Evolutionary conservation across 805 yeast species (phyloP), one percentile per base, ranked within the genome.

Genomic region (Barnettozyma sp.): DNA sequence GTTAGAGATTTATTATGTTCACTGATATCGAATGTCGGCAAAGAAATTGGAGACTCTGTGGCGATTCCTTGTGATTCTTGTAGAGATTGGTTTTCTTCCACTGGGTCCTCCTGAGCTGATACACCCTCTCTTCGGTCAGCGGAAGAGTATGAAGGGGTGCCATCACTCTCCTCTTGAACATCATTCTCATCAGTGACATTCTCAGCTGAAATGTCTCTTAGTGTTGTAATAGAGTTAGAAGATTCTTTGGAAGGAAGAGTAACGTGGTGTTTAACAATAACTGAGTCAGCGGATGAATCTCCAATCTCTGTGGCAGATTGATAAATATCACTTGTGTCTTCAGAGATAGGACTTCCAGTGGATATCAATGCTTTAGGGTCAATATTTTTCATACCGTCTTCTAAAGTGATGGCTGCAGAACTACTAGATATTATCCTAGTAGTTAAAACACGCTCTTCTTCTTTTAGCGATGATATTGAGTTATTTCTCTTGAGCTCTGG

Each of bases 401-500:
- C 36, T 4, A 45, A 26, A 1, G 34, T 30, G 9, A 45, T 31
- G 8, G 54, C 44, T 1, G 42, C 42, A 11, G 33, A 33, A 3
- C 42, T 33, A 16, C 22, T 24, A 6, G 46, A 35, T 10, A 44
- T 27, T 9, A 38, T 41, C 4, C 34, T 25, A 2, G 55, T 52
- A 2, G 16, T 12, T 6, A 52, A 34, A 14, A 16, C 22, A 42
- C 49, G 47, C 13, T 54, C 58, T 14, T 48, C 54, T 33, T 54
- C 55, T 21, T 33, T 44, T 19, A 54, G 33, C 1, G 56, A 50
- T 21, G 40, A 45, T 30, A 46, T 40, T 7, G 56, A 52, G 15
- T 27, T 34, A 23, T 28, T 45, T 44, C 66, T 55, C 30, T 43
- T 46, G 19, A 65, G 19, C 2, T 19, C 36, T 4, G 58, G 54